phyloP scores from a whole-genome alignment of 1,284 basidiomycete genomes.

The Cystobasidium slooffiae region DNA sequence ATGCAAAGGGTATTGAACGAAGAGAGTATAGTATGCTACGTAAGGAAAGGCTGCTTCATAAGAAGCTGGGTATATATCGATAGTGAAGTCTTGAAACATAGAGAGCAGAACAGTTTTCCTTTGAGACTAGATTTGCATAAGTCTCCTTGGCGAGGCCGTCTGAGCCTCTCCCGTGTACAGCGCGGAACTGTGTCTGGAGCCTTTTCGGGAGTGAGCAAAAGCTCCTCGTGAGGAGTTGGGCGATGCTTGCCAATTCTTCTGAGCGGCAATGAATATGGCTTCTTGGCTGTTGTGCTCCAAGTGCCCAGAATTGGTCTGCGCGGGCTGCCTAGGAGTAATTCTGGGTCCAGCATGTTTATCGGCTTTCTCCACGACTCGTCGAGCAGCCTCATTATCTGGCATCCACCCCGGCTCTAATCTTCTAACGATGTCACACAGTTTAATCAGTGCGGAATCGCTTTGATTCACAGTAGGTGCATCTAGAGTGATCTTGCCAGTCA shows the following conservation, averaged over 20 bases:
- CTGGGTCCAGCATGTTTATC: constrained; percentile 12
- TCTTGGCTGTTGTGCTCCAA: no score
- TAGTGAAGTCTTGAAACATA: no score
- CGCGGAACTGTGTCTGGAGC: no score
- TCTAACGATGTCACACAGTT: constrained; percentile 13
- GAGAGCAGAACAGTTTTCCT: no score
- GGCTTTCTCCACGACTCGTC: neutral
- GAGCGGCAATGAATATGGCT: no score
- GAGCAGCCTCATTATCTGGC: neutral
- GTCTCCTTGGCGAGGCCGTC: no score
- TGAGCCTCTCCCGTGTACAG: no score
- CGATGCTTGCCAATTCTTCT: neutral
- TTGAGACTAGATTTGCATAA: no score
- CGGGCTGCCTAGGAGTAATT: no score
- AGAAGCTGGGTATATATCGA: neutral
- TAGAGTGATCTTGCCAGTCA: constrained; percentile 10
- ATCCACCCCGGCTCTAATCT: constrained; percentile 8
- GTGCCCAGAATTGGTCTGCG: no score
- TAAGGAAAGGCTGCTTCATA: neutral
- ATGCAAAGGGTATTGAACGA: neutral
- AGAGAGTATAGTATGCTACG: neutral
- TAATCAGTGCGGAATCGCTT: neutral
- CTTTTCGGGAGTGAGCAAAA: no score
- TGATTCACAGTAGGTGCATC: constrained; percentile 1
- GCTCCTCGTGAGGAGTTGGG: neutral